Conservation (phyloP, 2,329 filamentous ascomycete genomes). For the Ascochyta pisi region DNA sequence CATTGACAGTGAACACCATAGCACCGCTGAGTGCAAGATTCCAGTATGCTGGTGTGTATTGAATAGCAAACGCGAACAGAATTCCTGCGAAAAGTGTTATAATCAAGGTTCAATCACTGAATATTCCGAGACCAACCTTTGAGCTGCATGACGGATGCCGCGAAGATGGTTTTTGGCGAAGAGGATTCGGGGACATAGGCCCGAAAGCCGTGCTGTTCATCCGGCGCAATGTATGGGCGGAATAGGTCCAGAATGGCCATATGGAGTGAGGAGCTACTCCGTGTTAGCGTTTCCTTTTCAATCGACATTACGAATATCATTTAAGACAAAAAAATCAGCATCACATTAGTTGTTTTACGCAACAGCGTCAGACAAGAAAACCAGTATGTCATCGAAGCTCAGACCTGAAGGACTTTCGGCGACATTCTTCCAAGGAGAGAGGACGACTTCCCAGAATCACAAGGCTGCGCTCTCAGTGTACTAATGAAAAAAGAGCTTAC, state of each 20-base stretch:
- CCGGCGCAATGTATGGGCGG: conserved; percentile 16
- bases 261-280: conserved; percentile 8
- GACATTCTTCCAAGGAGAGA: not conserved
- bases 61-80: conserved; percentile 13
- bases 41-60: conserved; percentile 14
- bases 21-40: conserved; percentile 12
- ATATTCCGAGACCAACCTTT: conserved; percentile 1
- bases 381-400: too few relatives aligned
- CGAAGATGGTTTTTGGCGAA: conserved; percentile 19
- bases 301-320: too few relatives aligned
- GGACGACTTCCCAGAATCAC: not conserved
- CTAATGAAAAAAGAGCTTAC: conserved; percentile 3
- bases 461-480: not conserved
- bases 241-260: conserved; percentile 18
- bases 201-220: conserved; percentile 13
- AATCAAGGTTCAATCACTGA: not conserved
- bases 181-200: conserved; percentile 9
- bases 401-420: not conserved
- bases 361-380: not conserved
- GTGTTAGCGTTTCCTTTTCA: not conserved
- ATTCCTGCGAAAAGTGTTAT: conserved; percentile 3
- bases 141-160: conserved; percentile 19
- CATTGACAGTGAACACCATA: conserved; percentile 18
- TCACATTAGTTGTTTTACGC: too few relatives aligned
- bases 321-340: too few relatives aligned